phyloP scores from a whole-genome alignment of 148 eudicot genomes.

The Camellia granthamiana region DNA sequence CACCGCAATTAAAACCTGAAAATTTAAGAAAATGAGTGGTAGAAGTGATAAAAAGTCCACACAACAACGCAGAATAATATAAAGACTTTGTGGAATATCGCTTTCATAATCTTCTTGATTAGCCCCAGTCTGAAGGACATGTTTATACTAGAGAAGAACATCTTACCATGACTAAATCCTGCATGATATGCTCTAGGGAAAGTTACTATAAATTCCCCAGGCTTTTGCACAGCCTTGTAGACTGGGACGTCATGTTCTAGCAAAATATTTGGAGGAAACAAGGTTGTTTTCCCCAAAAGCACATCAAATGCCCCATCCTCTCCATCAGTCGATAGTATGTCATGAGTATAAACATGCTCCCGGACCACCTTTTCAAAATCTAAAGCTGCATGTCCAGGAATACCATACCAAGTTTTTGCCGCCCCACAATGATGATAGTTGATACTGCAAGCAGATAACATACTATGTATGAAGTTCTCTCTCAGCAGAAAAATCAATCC shows the following conservation, averaged over 20 bases:
- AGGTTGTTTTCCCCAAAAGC: constrained; percentile 86
- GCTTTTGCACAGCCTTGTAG: constrained; percentile 95
- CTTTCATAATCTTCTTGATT: too few relatives aligned
- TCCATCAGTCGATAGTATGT: constrained; percentile 70
- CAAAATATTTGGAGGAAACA: constrained; percentile 91
- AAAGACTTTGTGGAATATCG: background rate
- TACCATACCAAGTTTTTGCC: constrained; percentile 98
- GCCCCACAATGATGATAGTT: constrained; percentile 99
- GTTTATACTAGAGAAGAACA: background rate
- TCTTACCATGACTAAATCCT: constrained; percentile 97
- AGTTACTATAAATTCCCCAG: constrained; percentile 86
- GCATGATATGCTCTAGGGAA: constrained; percentile 99
- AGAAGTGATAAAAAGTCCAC: background rate
- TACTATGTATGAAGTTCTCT: constrained; percentile 9
- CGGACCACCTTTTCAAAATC: constrained; percentile 87
- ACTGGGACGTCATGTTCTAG: constrained; percentile 78
- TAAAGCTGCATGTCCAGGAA: constrained; percentile 91
- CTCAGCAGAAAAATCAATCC: background rate
- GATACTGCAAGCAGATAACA: constrained; percentile 51
- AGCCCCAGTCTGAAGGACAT: background rate
- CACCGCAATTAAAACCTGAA: constrained; percentile 97
- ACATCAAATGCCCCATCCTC: constrained; percentile 98
- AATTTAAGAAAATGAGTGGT: background rate
- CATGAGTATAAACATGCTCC: constrained; percentile 73
- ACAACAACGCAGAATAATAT: background rate